Conservation (phyloP, 805 yeast species). For the Komagataella kurtzmanii region DNA sequence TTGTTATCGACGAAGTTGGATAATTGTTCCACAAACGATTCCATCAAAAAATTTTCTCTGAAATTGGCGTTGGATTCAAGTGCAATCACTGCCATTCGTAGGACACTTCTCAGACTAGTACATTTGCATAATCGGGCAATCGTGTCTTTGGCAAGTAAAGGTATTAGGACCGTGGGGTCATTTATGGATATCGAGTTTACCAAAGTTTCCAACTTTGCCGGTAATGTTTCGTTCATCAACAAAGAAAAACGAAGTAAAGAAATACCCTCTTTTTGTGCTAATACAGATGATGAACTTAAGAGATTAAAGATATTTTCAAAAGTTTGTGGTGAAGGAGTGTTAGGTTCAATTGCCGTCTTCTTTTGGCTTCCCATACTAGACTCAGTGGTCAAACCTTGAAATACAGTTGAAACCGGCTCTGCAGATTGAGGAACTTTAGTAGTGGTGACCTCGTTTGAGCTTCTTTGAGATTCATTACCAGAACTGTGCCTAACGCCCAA, state of each 20-base stretch:
- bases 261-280: neutral
- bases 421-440: neutral
- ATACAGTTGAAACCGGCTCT: neutral
- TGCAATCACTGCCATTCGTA: slow-evolving; percentile 1
- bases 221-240: neutral
- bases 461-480: neutral
- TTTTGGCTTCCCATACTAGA: neutral
- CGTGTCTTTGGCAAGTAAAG: neutral
- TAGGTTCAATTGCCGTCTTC: neutral
- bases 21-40: slow-evolving; percentile 8
- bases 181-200: neutral
- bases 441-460: neutral
- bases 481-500: neutral
- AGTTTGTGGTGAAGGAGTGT: neutral
- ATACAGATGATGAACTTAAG: neutral
- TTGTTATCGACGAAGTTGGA: slow-evolving; percentile 8
- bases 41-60: slow-evolving; percentile 13
- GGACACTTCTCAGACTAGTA: neutral
- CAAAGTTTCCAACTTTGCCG: neutral
- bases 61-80: slow-evolving; percentile 9
- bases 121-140: neutral
- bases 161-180: neutral
- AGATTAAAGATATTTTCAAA: neutral
- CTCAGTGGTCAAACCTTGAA: neutral
- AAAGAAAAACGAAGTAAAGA: neutral